phyloP scores from a whole-genome alignment of 1,284 basidiomycete genomes.

The Salmacisia buchloeana region DNA sequence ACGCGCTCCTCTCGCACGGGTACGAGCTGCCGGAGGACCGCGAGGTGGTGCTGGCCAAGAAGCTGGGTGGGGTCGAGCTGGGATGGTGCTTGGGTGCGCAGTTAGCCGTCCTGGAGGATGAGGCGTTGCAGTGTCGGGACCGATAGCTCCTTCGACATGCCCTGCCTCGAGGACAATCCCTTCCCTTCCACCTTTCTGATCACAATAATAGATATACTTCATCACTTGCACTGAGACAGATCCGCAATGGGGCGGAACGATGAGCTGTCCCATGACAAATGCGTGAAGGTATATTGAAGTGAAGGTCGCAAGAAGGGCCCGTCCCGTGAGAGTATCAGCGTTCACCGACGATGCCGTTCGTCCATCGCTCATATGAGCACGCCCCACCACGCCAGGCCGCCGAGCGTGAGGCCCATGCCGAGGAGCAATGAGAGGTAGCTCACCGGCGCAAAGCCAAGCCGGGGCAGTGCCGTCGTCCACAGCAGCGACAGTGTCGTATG shows the following conservation, averaged over 20 bases:
- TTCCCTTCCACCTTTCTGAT: background rate
- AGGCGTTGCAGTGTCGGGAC: conserved; percentile 28
- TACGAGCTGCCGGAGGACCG: conserved; percentile 59
- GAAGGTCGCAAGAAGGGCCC: no score
- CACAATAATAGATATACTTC: no score
- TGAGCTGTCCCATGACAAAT: background rate
- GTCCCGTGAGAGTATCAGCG: no score
- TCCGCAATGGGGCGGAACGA: background rate
- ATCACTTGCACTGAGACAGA: no score
- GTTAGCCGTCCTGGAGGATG: conserved; percentile 33
- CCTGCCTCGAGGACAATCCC: no score
- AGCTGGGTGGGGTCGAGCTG: conserved; percentile 82
- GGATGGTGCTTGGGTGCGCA: conserved; percentile 86
- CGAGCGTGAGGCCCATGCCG: conserved; percentile 34
- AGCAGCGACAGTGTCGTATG: conserved; percentile 33
- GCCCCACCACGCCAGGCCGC: conserved; percentile 38
- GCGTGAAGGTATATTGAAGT: background rate
- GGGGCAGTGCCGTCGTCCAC: conserved; percentile 36
- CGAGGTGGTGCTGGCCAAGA: conserved; percentile 60
- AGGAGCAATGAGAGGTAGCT: conserved; percentile 39
- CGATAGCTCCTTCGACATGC: no score
- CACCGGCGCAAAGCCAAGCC: conserved; percentile 32
- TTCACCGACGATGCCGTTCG: no score
- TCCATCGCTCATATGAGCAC: conserved; percentile 20
- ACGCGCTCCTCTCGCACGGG: conserved; percentile 69